Conservation (phyloP, 1,284 basidiomycete species). For the Phellinidium pouzarii region DNA sequence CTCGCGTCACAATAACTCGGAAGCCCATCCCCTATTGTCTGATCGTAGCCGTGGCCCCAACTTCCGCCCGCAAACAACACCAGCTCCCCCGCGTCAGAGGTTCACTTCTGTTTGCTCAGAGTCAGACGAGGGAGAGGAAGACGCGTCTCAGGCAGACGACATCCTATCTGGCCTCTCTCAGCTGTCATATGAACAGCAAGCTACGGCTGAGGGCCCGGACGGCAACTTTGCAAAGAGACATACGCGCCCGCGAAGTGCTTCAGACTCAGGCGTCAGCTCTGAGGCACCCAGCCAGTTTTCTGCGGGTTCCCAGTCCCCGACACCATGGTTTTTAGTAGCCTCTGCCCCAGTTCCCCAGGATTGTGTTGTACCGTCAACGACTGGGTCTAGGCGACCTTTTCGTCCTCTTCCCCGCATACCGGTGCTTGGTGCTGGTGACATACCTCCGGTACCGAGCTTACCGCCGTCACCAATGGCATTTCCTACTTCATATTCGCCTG, state of each 20-base stretch:
- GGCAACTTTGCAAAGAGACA: neutral
- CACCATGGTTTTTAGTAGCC: neutral
- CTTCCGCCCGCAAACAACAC: no score
- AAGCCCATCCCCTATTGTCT: no score
- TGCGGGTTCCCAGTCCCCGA: neutral
- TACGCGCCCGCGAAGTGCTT: neutral
- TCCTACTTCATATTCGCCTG: neutral
- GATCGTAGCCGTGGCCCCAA: no score
- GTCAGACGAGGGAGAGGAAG: neutral
- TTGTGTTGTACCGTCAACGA: neutral
- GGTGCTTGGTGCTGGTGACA: neutral
- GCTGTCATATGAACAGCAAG: neutral
- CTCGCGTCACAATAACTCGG: no score
- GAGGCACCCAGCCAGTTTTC: neutral
- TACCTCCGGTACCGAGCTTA: constrained; percentile 11
- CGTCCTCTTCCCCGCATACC: neutral
- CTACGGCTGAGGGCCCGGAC: neutral
- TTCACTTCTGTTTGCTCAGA: neutral
- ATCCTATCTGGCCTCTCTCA: neutral
- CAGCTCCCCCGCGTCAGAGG: no score
- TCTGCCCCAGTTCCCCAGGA: neutral
- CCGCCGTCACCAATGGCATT: neutral
- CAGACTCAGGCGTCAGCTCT: neutral
- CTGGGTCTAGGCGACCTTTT: neutral
- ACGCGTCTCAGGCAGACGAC: neutral